Evolutionary conservation across 2,329 filamentous ascomycete species (phyloP), one percentile per base, ranked within the genome.

Genomic region (Furcasterigmium furcatum): DNA sequence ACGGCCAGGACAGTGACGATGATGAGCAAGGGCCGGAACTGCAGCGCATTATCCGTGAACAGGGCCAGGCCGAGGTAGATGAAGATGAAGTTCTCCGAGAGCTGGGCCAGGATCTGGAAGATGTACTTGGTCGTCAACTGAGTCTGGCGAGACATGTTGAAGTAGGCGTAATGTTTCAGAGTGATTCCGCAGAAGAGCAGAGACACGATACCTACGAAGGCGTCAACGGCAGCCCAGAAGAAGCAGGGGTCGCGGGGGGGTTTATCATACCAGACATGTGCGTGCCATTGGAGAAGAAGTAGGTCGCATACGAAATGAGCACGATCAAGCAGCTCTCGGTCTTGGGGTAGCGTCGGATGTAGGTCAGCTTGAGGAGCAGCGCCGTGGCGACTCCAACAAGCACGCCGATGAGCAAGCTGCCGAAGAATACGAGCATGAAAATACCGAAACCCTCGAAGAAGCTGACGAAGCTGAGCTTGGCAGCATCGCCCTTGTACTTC

Each of bases 1-100:
- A 99, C 96, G 5, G 94, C 91, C 40, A 92, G 72, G 4, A 96
- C 85, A 0, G 92, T 92, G 54, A 99, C 84, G 45, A 99, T 87
- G 58, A 97, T 97, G 59, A 99, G 89, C 3, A 96, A 82, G 1
- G 94, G 94, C 61, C 96, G 95, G 70, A 95, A 99, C 48, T 89
- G 83, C 20, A 96, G 76, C 41, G 88, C 82, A 43, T 84, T 84
- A 58, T 97, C 91, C 4, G 94, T 96, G 65, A 99, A 97, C 22
- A 99, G 77, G 1, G 94, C 95, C 4, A 99, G 76, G 6, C 94
- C 94, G 0, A 99, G 82, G 61, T 99, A 99, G 65, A 99, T 99
- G 72, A 99, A 99, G 67, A 99, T 99, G 64, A 99, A 99, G 67
- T 99, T 99, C 70, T 99, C 94, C 0, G 92, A 96, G 38, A 99